Base-by-base conservation (phyloP, 2,329 filamentous ascomycete genomes). In the Ophiostoma montium region DNA sequence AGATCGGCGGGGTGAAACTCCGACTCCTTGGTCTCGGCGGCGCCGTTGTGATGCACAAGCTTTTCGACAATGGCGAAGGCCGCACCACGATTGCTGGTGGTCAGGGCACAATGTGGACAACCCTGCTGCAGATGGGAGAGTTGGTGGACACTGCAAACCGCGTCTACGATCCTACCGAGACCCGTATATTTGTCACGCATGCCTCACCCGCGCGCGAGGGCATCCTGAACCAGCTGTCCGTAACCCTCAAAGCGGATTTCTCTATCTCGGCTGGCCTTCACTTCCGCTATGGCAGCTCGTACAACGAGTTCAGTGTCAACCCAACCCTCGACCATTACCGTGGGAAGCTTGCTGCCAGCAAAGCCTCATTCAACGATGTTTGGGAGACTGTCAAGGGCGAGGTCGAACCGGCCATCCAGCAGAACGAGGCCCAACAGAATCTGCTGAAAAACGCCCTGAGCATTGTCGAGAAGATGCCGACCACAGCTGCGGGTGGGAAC, bases 41-140 rank as follows among this genome's bases (percentile, higher is more conserved):
- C 59, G 92, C 92, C 7, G 90, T 98, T 5, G 92, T 98, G 52
- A 98, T 98, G 88, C 92, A 98, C 75, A 98, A 98, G 74, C 78
- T 98, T 16, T 98, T 98, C 61, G 92, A 98, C 66, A 98, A 98
- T 58, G 92, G 92, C 49, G 92, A 98, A 63, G 92, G 92, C 53
- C 82, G 90, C 66, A 98, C 92, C 46, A 98, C 94, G 2, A 98
- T 98, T 66, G 92, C 92, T 19, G 92, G 92, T 63, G 92, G 92
- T 18, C 92, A 98, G 66, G 92, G 92, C 54, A 98, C 92, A 42
- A 98, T 98, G 92, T 98, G 92, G 92, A 98, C 92, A 8, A 98
- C 92, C 7, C 72, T 98, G 30, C 69, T 98, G 56, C 92, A 98
- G 68, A 98, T 98, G 84, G 92, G 92, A 48, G 92, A 98, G 68